These are phyloP conservation scores for Penicillium sp. DNA, from an alignment of 2,329 filamentous ascomycete species.

Conservation along the genomic window DNA sequence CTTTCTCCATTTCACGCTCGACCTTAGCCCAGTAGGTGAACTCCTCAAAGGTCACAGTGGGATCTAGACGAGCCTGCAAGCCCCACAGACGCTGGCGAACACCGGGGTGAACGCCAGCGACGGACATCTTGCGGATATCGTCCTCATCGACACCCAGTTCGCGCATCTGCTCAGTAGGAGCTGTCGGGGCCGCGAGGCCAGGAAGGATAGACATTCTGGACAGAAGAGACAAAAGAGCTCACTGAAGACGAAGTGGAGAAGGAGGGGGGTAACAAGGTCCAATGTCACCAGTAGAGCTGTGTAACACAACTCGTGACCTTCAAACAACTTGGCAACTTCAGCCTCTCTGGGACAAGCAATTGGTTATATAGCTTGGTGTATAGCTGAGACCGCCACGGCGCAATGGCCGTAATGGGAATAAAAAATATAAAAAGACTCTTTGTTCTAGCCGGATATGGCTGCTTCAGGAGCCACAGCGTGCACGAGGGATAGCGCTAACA, in stretches of 20 bases:
- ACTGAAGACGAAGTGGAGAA: not conserved
- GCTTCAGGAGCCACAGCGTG: not conserved
- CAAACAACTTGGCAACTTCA: not conserved
- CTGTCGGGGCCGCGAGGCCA: conserved; percentile 2
- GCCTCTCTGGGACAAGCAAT: not conserved
- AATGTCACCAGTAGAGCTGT: not conserved
- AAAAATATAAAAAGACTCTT: not conserved
- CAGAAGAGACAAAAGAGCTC: not conserved
- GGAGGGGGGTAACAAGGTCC: not conserved
- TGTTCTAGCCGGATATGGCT: not conserved
- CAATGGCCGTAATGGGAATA: not conserved
- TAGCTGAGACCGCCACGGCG: not conserved
- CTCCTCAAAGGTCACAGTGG: conserved; percentile 25
- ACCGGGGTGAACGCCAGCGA: not conserved
- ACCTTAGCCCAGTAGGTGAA: conserved; percentile 22
- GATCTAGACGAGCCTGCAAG: conserved; percentile 22
- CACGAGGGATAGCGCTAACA: not conserved
- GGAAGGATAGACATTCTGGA: conserved; percentile 6
- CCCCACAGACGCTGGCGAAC: conserved; percentile 22
- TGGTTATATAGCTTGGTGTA: not conserved
- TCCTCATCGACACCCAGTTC: not conserved
- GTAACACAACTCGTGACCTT: not conserved
- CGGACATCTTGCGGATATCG: conserved; percentile 1
- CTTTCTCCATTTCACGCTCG: conserved; percentile 18
- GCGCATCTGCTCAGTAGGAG: conserved; percentile 12